Evolutionary conservation across 352 stramenopile genomes (phyloP), one percentile per base, ranked within the genome.

Genomic region (Phytophthora idaei): DNA sequence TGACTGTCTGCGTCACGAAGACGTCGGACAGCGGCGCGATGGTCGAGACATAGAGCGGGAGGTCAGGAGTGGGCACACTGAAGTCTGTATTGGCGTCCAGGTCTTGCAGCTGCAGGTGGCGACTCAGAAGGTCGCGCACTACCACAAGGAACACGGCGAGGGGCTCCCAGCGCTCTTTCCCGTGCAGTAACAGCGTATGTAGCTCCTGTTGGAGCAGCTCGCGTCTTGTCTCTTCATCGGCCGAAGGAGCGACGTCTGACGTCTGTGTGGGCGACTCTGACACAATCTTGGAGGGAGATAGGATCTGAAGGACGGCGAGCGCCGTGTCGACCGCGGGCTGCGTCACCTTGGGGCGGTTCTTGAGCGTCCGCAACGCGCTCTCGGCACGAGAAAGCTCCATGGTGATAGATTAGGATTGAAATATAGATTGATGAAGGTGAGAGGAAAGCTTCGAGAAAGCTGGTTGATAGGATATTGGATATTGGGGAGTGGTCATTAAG

Each of bases 361-460:
- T 88, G 51, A 94, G 72, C 64, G 84, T 94, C 15, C 84, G 85
- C 52, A 94, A 64, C 21, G 86, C 81, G 64, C 74, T 86, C 64
- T 90, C 83, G 28, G 78, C 85, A 28, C 64, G 74, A 36, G 83
- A 86, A 2, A 94, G 70, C 67, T 94, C 85, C 86, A 94, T 94
- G 11, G 2, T 53, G 31, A 51, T 54, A 11, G 60, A 60, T 57
- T 48, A 57, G 15, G 50, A 57, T 46, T 32, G 17, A 21, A 14
- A 45, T 47, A 46, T 58, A 5, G 12, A 21, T 6, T 58, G 32
- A 3, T 48, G 36, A 34, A 37, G 17, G 44, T 32, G 21, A 14
- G 0, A 14, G 12, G 3, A 32, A 21, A 21, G 21, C 21, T 21
- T 21, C 21, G 21, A 21, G 21, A 12, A 47, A 47, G 17, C 14